These are phyloP conservation scores for Penicillium hesseltinei DNA, from an alignment of 2,329 filamentous ascomycete genomes.

Conservation along the genomic window DNA sequence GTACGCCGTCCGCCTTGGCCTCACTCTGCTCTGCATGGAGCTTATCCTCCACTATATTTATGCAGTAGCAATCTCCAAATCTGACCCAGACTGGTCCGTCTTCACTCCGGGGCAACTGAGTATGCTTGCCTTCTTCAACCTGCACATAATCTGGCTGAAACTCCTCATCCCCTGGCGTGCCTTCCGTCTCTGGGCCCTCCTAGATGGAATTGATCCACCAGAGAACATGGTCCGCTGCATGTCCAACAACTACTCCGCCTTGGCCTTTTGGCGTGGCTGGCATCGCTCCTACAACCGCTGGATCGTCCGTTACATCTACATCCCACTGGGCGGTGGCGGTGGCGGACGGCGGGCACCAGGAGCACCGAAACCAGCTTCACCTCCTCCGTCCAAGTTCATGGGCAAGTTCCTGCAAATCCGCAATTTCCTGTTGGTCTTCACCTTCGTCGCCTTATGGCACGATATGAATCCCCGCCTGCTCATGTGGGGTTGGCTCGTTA, in stretches of 20 bases:
- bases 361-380: conserved; percentile 46
- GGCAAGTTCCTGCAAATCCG: conserved; percentile 59
- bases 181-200: conserved; percentile 91
- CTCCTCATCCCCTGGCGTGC: conserved; percentile 96
- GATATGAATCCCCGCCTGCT: conserved; percentile 88
- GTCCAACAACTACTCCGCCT: conserved; percentile 86
- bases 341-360: conserved; percentile 26
- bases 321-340: conserved; percentile 75
- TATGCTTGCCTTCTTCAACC: conserved; percentile 91
- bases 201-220: conserved; percentile 89
- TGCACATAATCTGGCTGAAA: conserved; percentile 97
- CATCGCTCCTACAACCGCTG: conserved; percentile 94
- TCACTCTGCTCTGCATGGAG: conserved; percentile 86
- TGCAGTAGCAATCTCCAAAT: conserved; percentile 85
- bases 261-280: conserved; percentile 95
- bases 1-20: conserved; percentile 78
- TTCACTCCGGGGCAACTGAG: conserved; percentile 86
- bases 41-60: conserved; percentile 89
- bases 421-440: conserved; percentile 85
- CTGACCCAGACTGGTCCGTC: conserved; percentile 71
- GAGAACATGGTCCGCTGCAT: conserved; percentile 99
- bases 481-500: conserved; percentile 96
- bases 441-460: conserved; percentile 97
- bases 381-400: conserved; percentile 37
- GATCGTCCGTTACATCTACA: conserved; percentile 89